Evolutionary conservation across 768 basidiomycete species (phyloP), one percentile per base, ranked within the genome.

Genomic region (Terana coerulea): DNA sequence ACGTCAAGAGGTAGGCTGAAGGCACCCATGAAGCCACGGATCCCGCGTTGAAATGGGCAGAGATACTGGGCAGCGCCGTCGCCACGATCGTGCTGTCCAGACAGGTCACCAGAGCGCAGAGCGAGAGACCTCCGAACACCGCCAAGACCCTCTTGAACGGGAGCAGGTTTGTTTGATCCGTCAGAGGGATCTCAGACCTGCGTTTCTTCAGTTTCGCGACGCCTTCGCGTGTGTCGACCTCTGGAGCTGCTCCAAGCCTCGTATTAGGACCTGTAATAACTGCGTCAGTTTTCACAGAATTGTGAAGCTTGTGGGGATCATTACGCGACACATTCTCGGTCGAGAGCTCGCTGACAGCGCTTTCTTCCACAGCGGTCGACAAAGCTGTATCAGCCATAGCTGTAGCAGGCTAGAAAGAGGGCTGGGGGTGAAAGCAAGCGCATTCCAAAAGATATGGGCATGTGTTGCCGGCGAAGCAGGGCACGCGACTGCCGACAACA

Each of bases 121-220:
- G 67, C 0, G 80, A 72, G 11, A 88, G 72, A 5, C 85, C 79
- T 1, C 74, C 61, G 59, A 88, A 86, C 5, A 87, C 78, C 10
- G 78, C 69, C 3, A 88, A 64, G 36, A 88, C 71, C 63, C 83
- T 81, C 51, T 71, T 76, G 62, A 80, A 77, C 0, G 86, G 86
- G 4, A 88, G 73, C 11, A 87, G 73, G 60, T 90, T 88, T 3
- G 86, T 88, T 65, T 90, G 86, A 70, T 90, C 88, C 10, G 84
- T 84, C 44, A 86, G 34, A 10, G 22, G 35, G 9, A 54, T 45
- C 26, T 53, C 50, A 45, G 28, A 8, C 19, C 22, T 47, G 43
- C 39, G 39, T 10, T 5, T 24, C 21, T 7, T 22, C 21, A 19
- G 39, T 4, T 24, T n/a, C 26, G 24, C n/a, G n/a, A n/a, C n/a